Evolutionary conservation across 441 rosid genomes (phyloP).

Genomic region (Lepidium campestre): DNA sequence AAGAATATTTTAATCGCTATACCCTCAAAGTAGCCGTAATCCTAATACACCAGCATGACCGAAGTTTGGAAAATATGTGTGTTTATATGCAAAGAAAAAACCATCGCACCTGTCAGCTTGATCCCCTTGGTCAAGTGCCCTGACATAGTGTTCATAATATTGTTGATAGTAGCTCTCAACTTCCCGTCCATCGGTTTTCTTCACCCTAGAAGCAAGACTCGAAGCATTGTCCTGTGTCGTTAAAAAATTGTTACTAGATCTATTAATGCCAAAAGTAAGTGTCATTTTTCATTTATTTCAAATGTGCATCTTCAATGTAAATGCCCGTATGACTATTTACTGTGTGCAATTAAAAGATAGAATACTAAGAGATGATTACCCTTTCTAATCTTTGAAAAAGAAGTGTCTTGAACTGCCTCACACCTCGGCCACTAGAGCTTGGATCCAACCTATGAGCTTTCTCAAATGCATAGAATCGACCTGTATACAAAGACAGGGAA

Average conservation of each 20-base stretch:
- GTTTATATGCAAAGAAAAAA: not conserved
- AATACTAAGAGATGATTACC: conserved; percentile 33
- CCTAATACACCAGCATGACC: not conserved
- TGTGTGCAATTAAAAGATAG: not conserved
- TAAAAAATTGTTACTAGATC: conserved; percentile 7
- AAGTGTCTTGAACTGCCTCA: conserved; percentile 72
- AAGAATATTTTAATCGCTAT: not conserved
- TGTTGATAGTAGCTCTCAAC: conserved; percentile 93
- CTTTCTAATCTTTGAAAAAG: conserved; percentile 66
- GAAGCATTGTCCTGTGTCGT: conserved; percentile 76
- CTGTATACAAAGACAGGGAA: conserved; percentile 21
- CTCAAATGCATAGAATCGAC: conserved; percentile 86
- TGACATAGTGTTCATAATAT: conserved; percentile 85
- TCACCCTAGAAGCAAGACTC: conserved; percentile 88
- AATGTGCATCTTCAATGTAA: not conserved
- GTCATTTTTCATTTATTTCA: not conserved
- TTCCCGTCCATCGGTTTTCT: conserved; percentile 96
- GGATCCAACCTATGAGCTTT: conserved; percentile 70
- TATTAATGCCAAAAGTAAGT: not conserved
- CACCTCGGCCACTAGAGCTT: conserved; percentile 67
- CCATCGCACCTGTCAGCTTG: conserved; percentile 82
- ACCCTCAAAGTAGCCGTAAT: not conserved
- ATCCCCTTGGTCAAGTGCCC: conserved; percentile 90
- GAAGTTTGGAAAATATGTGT: not conserved
- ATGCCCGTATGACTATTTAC: not conserved